These are phyloP conservation scores for Backusella morwellensis DNA, from an alignment of 192 early-diverging fungal genomes.

Conservation along the genomic window DNA sequence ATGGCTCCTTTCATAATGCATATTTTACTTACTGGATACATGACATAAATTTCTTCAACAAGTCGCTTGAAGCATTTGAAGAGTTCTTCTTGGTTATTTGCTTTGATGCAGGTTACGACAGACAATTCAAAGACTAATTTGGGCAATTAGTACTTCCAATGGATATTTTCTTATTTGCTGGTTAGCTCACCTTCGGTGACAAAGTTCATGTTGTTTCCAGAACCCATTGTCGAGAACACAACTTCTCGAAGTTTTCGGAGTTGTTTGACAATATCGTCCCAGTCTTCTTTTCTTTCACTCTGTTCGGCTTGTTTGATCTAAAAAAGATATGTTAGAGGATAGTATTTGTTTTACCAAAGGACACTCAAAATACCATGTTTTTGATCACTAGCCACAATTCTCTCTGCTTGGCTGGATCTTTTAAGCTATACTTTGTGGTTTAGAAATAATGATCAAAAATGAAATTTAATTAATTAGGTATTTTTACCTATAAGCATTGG, in stretches of 20 bases:
- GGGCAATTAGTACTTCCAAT: not conserved
- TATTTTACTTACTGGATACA: not conserved
- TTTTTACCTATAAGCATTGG: not conserved
- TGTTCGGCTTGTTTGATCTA: not conserved
- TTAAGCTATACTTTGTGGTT: not conserved
- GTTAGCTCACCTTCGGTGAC: not conserved
- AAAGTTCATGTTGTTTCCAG: not conserved
- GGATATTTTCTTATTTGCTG: not conserved
- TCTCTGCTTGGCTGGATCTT: not conserved
- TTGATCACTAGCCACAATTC: not conserved
- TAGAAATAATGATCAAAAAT: not conserved
- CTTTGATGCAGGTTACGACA: not conserved
- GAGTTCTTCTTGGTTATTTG: not conserved
- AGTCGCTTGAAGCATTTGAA: not conserved
- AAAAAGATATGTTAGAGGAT: not conserved
- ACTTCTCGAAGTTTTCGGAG: not conserved
- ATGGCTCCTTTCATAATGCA: not conserved
- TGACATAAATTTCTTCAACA: not conserved
- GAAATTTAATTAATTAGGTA: not conserved
- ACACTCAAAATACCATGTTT: not conserved
- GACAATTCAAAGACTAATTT: not conserved
- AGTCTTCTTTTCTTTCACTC: not conserved
- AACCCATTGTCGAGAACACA: not conserved
- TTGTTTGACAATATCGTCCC: not conserved
- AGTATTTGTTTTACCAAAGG: not conserved